phyloP scores from a whole-genome alignment of 768 basidiomycete species.

The Mycena capillaripes region DNA sequence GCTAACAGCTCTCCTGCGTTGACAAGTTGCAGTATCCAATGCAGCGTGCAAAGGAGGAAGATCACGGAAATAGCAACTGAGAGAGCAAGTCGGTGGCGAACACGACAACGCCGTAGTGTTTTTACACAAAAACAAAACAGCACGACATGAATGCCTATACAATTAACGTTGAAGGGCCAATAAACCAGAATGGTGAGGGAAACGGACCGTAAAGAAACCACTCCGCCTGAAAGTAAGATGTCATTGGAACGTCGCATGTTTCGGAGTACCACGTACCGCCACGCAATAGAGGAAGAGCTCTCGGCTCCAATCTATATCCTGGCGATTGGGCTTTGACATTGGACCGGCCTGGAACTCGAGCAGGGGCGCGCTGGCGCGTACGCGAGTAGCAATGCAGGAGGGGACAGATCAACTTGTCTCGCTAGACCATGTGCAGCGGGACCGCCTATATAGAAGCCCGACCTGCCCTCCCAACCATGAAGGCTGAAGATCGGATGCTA shows the following conservation, averaged over 20 bases:
- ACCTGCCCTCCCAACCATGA: not conserved
- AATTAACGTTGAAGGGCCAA: not conserved
- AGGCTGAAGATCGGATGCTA: conserved; percentile 14
- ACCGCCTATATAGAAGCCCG: conserved; percentile 19
- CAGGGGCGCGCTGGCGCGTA: conserved; percentile 10
- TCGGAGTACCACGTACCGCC: conserved; percentile 11
- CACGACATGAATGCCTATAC: conserved; percentile 48
- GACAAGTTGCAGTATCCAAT: conserved; percentile 30
- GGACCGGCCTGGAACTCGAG: conserved; percentile 5
- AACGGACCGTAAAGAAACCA: conserved; percentile 46
- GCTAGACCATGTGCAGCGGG: not conserved
- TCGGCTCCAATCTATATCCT: conserved; percentile 23
- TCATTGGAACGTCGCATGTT: not conserved
- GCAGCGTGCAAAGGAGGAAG: conserved; percentile 25
- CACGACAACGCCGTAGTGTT: conserved; percentile 6
- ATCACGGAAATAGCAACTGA: conserved; percentile 19
- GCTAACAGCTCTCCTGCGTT: conserved; percentile 27
- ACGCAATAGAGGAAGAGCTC: conserved; percentile 30
- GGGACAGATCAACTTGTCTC: conserved; percentile 28
- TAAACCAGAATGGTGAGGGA: not conserved
- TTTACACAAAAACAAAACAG: conserved; percentile 45
- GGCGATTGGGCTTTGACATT: conserved; percentile 18
- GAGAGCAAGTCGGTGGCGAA: conserved; percentile 18
- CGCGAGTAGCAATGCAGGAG: conserved; percentile 8
- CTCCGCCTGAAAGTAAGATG: conserved; percentile 39